These are phyloP conservation scores for Cadophora malorum DNA, from an alignment of 2,329 filamentous ascomycete species.

Conservation along the genomic window DNA sequence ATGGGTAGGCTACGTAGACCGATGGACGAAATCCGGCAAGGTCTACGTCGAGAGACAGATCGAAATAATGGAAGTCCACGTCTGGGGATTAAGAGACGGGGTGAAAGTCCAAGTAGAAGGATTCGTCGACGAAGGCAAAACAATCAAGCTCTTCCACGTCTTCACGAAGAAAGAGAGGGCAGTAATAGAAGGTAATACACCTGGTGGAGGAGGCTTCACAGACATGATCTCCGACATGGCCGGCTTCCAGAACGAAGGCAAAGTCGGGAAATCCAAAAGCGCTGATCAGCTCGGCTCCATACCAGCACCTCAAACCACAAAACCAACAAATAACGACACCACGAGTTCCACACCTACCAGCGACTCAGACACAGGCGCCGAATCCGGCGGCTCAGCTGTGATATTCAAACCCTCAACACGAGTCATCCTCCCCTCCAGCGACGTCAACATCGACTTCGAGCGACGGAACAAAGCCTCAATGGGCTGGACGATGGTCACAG, in stretches of 20 bases:
- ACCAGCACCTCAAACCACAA: neutral
- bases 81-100: constrained; percentile 86
- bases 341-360: constrained; percentile 23
- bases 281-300: constrained; percentile 18
- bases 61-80: constrained; percentile 86
- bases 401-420: constrained; percentile 76
- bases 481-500: constrained; percentile 87
- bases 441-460: constrained; percentile 91
- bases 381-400: constrained; percentile 72
- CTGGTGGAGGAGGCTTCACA: constrained; percentile 55
- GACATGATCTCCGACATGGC: constrained; percentile 63
- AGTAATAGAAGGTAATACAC: constrained; percentile 65
- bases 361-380: constrained; percentile 48
- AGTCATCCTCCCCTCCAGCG: constrained; percentile 77
- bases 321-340: neutral
- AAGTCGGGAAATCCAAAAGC: constrained; percentile 30
- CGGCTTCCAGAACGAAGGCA: constrained; percentile 41
- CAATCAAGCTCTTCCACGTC: constrained; percentile 82
- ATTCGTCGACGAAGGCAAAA: constrained; percentile 86
- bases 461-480: constrained; percentile 80
- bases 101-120: constrained; percentile 88
- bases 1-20: constrained; percentile 87
- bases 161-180: constrained; percentile 77
- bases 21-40: constrained; percentile 79
- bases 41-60: constrained; percentile 82